Evolutionary conservation across 2,329 filamentous ascomycete species (phyloP).

Genomic region (Trichophyton rubrum): DNA sequence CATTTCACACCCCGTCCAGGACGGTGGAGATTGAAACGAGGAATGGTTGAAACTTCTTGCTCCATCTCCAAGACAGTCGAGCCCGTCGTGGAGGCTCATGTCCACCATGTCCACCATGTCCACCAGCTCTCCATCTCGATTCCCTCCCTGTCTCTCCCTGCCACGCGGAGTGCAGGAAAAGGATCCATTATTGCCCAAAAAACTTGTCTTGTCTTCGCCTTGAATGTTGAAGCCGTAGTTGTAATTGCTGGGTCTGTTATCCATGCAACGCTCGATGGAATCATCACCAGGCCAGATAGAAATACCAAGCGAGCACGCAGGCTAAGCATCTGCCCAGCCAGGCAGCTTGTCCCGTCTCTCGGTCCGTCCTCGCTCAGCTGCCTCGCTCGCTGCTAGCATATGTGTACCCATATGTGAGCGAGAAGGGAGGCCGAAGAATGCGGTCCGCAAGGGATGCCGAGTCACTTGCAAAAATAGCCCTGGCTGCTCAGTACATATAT

Average conservation of each 20-base stretch:
- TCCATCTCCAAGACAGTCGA: not conserved
- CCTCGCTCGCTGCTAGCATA: not conserved
- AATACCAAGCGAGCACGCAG: constrained; percentile 2
- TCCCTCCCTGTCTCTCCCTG: not conserved
- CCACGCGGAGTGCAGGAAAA: not conserved
- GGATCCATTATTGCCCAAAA: not conserved
- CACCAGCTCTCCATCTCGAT: not conserved
- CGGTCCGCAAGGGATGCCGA: not conserved
- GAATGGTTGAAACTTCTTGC: not conserved
- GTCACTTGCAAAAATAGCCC: not conserved
- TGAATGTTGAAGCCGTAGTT: not conserved
- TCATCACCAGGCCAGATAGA: not conserved
- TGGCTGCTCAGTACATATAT: not conserved
- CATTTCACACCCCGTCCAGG: not conserved
- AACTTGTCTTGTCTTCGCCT: not conserved
- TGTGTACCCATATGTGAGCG: not conserved
- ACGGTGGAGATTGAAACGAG: not conserved
- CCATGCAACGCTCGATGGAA: not conserved
- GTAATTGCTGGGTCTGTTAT: not conserved
- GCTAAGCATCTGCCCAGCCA: constrained; percentile 1
- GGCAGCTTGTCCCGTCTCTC: not conserved
- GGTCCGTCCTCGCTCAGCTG: constrained; percentile 1
- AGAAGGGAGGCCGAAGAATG: not conserved
- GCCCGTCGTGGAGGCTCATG: not conserved
- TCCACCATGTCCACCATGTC: not conserved